A percentile compares a stretch with the other conserved stretches of the same genome.
These are phyloP conservation scores for Pseudoscleropodium purum DNA, from an alignment of 225 moss, liverwort and hornwort species.

Conservation along the genomic window DNA sequence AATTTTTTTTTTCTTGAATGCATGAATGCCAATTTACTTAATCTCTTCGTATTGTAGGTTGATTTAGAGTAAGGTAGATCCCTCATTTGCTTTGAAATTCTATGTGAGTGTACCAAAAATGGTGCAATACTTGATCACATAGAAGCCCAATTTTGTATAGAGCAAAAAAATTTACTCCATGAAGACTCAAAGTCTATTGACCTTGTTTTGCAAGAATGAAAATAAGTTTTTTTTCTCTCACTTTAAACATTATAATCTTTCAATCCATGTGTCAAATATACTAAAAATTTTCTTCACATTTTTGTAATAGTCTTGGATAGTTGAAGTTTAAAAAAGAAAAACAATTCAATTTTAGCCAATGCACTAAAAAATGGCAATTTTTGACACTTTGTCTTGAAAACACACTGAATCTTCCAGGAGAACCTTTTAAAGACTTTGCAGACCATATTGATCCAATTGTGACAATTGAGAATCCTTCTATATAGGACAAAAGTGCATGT, in stretches of 20 bases:
- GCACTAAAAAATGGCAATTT: not conserved
- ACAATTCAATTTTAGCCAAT: not conserved
- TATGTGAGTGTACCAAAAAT: not conserved
- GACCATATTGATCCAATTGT: fast-evolving
- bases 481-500: not conserved
- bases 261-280: not conserved
- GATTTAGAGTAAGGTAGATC: not conserved
- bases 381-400: not conserved
- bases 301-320: not conserved
- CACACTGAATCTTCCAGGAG: fast-evolving
- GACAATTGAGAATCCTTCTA: not conserved
- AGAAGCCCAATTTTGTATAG: not conserved
- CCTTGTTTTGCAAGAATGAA: fast-evolving
- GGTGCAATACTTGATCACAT: not conserved
- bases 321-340: not conserved
- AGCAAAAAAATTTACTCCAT: fast-evolving
- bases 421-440: fast-evolving
- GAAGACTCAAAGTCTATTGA: fast-evolving
- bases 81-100: not conserved
- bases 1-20: fast-evolving
- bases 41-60: fast-evolving
- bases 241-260: not conserved
- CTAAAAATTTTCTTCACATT: fast-evolving
- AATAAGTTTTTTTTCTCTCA: not conserved
- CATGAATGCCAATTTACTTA: not conserved